phyloP scores from a whole-genome alignment of 2,329 filamentous ascomycete species.

The Leptographium flavum region DNA sequence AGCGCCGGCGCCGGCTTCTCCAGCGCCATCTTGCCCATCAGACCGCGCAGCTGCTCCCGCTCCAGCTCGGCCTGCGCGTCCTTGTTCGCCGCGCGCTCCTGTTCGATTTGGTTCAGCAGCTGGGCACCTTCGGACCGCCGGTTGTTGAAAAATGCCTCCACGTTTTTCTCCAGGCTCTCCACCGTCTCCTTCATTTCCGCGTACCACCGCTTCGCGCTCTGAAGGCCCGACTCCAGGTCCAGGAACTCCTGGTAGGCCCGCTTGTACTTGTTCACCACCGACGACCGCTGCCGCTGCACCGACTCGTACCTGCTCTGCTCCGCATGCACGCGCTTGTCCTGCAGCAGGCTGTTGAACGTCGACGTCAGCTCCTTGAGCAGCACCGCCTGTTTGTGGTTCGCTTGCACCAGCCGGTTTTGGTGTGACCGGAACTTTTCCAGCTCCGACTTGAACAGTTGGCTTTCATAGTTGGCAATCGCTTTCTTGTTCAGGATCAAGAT shows the following conservation, averaged over 20 bases:
- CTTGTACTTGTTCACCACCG: constrained; percentile 77
- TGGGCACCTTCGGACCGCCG: constrained; percentile 81
- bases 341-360: constrained; percentile 73
- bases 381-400: constrained; percentile 87
- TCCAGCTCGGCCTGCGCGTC: constrained; percentile 60
- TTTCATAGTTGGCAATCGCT: constrained; percentile 81
- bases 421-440: constrained; percentile 95
- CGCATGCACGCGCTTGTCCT: constrained; percentile 83
- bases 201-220: constrained; percentile 86
- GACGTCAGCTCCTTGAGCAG: constrained; percentile 89
- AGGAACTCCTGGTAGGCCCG: constrained; percentile 86
- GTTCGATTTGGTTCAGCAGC: constrained; percentile 76
- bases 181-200: constrained; percentile 91
- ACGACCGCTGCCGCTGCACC: constrained; percentile 68
- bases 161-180: constrained; percentile 84
- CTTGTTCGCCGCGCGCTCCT: constrained; percentile 51
- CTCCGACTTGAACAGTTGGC: constrained; percentile 84
- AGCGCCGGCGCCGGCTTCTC: constrained; percentile 40
- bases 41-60: constrained; percentile 65
- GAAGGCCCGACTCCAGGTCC: constrained; percentile 72
- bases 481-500: constrained; percentile 98
- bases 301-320: constrained; percentile 93
- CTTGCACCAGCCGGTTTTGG: constrained; percentile 80
- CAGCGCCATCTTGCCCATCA: constrained; percentile 95
- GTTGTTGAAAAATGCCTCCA: constrained; percentile 94